Evolutionary conservation across 2,329 filamentous ascomycete species (phyloP), one percentile per base, ranked within the genome.

Genomic region (Berkeleyomyces rouxiae): DNA sequence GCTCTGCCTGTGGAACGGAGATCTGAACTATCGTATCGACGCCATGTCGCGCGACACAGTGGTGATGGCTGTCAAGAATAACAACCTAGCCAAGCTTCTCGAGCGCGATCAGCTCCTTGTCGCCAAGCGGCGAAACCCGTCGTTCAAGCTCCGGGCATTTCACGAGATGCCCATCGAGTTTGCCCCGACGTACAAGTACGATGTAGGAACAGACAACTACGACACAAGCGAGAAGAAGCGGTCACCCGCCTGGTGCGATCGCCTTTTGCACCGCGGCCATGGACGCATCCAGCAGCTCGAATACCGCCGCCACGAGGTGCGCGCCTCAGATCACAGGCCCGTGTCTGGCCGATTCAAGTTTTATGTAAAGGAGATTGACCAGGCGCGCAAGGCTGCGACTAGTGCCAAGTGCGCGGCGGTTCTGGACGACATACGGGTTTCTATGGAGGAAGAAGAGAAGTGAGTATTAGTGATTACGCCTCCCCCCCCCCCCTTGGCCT

Each of bases 21-120:
- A 99, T 71, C 79, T 99, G 59, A 99, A 99, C 74, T 99, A 99
- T 73, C 90, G 93, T 66, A 97, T 99, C 69, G 93, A 99, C 72
- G 90, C 91, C 33, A 96, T 97, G 83, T 90, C 90, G 16, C 88
- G 93, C 59, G 90, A 97, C 69, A 90, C 88, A 0, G 92, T 99
- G 2, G 87, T 97, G 62, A 86, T 85, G 65, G 90, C 90, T 1
- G 83, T 97, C 59, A 86, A 88, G 66, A 80, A 86, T 49, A 85
- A 86, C 66, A 95, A 97, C 67, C 78, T 97, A 2, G 70, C 78
- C 37, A 95, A 96, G 70, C 81, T 99, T 1, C 83, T 99, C 0
- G 92, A 97, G 64, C 85, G 93, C 58, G 93, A 99, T 70, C 93
- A 99, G 71, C 79, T 99, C 4, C 83, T 97, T 1, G 86, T 96